phyloP scores from a whole-genome alignment of 331 rosid species.

The Pyracantha coccinea region DNA sequence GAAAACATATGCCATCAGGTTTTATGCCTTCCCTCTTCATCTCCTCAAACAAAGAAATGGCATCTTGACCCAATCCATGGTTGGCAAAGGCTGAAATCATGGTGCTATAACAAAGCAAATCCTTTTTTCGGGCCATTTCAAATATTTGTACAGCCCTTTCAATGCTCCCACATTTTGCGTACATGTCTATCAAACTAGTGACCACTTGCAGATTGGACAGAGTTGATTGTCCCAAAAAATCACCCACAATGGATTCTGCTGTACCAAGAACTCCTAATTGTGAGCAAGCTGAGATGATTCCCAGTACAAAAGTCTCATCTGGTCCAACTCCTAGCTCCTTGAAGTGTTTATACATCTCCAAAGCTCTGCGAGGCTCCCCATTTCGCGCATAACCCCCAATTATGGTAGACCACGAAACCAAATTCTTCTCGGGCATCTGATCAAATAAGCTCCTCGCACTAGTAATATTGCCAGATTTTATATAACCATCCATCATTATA shows the following conservation, averaged over 20 bases:
- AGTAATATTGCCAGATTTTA: neutral
- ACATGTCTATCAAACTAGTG: conserved; percentile 4
- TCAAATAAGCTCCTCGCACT: conserved; percentile 3
- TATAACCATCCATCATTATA: conserved; percentile 10
- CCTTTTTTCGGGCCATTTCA: neutral
- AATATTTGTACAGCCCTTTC: neutral
- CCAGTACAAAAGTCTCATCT: conserved; percentile 8
- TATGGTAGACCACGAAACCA: conserved; percentile 4
- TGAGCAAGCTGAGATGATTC: conserved; percentile 11
- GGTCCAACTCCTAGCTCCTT: conserved; percentile 3
- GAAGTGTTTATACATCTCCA: neutral
- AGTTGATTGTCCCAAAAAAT: neutral
- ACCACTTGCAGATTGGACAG: neutral
- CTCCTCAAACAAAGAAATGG: conserved; percentile 5
- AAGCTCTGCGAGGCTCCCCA: neutral
- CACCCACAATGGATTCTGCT: neutral
- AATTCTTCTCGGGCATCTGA: neutral
- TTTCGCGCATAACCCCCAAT: conserved; percentile 9
- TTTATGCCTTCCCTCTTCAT: conserved; percentile 1
- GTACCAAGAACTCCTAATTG: conserved; percentile 1
- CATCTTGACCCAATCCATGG: conserved; percentile 5
- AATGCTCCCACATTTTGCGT: conserved; percentile 1
- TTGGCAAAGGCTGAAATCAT: conserved; percentile 7
- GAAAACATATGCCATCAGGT: neutral
- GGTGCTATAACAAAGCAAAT: conserved; percentile 8